Percentiles rank a stretch among this genome's conserved stretches.
These are phyloP conservation scores for Pythium oligandrum DNA, from an alignment of 352 stramenopile genomes.

Conservation along the genomic window DNA sequence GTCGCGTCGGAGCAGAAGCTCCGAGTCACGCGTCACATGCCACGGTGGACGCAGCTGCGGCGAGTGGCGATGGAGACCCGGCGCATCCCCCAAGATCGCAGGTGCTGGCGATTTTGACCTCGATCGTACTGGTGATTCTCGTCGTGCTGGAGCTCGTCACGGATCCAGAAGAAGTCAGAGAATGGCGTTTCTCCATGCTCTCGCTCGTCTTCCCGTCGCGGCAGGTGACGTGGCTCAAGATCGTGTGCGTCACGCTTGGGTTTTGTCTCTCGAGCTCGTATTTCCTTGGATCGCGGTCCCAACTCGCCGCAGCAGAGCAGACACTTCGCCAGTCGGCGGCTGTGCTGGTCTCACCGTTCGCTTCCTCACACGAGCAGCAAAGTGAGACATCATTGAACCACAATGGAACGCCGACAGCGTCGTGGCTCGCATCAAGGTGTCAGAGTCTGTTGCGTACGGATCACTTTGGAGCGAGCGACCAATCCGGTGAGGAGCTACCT, in stretches of 20 bases:
- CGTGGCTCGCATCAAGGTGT: constrained; percentile 14
- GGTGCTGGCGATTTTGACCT: constrained; percentile 10
- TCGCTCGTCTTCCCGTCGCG: constrained; percentile 42
- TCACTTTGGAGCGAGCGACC: constrained; percentile 1
- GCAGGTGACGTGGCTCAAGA: constrained; percentile 38
- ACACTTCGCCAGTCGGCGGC: constrained; percentile 16
- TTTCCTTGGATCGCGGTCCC: constrained; percentile 19
- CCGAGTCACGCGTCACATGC: neutral
- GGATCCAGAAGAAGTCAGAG: constrained; percentile 4
- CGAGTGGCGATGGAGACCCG: no score
- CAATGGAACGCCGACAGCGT: constrained; percentile 12
- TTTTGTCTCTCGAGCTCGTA: constrained; percentile 40
- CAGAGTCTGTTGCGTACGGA: constrained; percentile 10
- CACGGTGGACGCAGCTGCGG: no score
- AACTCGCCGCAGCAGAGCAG: constrained; percentile 18
- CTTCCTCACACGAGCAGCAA: constrained; percentile 1
- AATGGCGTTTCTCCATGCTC: constrained; percentile 23
- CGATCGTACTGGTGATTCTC: constrained; percentile 14
- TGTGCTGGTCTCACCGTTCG: constrained; percentile 13
- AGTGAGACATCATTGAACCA: constrained; percentile 2
- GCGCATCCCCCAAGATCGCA: neutral
- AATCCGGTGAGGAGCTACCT: constrained; percentile 16
- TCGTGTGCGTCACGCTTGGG: constrained; percentile 28
- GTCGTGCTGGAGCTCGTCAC: constrained; percentile 12
- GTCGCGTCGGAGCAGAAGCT: neutral